phyloP scores from a whole-genome alignment of 805 yeast genomes.

The Metschnikowia amazonensis region DNA sequence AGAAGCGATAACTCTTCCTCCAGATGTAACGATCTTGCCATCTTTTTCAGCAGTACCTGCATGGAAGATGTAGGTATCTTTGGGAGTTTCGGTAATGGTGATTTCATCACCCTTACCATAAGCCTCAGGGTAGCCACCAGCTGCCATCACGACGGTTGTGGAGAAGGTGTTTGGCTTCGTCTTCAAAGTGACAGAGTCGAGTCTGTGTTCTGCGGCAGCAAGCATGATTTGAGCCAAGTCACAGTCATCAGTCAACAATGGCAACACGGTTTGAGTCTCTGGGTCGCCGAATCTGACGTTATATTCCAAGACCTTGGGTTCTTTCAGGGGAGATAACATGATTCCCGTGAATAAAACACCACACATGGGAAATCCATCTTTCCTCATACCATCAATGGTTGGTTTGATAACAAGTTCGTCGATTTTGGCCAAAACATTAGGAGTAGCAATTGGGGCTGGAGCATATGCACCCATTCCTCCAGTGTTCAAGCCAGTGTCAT shows the following conservation, averaged over 20 bases:
- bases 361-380: constrained; percentile 90
- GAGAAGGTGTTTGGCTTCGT: constrained; percentile 58
- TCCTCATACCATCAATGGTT: constrained; percentile 93
- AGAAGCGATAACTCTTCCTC: constrained; percentile 96
- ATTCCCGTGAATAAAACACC: constrained; percentile 95
- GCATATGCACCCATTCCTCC: constrained; percentile 99
- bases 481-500: constrained; percentile 91
- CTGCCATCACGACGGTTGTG: constrained; percentile 93
- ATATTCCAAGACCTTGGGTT: constrained; percentile 94
- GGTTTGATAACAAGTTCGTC: constrained; percentile 78
- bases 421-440: constrained; percentile 63
- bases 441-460: constrained; percentile 94
- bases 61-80: constrained; percentile 77
- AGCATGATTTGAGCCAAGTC: constrained; percentile 90
- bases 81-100: constrained; percentile 48
- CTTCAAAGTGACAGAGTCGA: constrained; percentile 70
- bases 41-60: constrained; percentile 79
- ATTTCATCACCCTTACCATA: constrained; percentile 87
- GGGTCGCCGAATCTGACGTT: constrained; percentile 99
- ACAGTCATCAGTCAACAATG: constrained; percentile 75
- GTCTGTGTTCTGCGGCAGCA: constrained; percentile 91
- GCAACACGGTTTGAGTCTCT: constrained; percentile 95
- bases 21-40: constrained; percentile 72
- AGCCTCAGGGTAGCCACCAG: constrained; percentile 92
- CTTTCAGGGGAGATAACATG: constrained; percentile 72